Evolutionary conservation across 805 yeast species (phyloP), one percentile per base, ranked within the genome.

Genomic region (Ogataea pilisensis): DNA sequence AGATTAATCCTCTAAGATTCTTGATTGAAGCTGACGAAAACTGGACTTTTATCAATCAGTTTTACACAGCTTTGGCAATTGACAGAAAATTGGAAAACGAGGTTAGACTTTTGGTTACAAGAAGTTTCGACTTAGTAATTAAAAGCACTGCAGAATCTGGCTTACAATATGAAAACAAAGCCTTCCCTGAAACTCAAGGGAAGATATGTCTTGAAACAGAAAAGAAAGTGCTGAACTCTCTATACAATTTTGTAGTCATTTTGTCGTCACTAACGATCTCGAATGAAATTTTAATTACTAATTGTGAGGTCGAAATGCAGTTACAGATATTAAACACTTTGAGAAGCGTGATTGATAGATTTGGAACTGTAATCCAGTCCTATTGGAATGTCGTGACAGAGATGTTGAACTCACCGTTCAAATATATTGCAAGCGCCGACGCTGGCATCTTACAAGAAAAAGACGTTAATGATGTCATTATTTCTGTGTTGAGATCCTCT

Each of bases 301-400:
- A 77, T 47, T 74, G 80, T 25, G 88, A 83, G 49, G 73, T 80
- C 2, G 90, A 84, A 39, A 76, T 88, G 45, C 78, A 82, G 44
- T 70, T 84, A 14, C 73, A 73, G 22, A 62, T 76, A 0, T 65
- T 90, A 31, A 73, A 77, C 22, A 82, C 87, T 0, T 59, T 91
- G 38, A 83, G 80, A 54, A 78, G 72, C 24, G 68, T 90, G n/a
- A 69, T 91, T 25, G 95, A 89, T 53, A 80, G 83, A 50, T 84
- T 78, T 55, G 97, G 95, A 1, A 71, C 73, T 27, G 63, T 69
- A 6, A 68, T 82, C 37, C 66, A 68, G 33, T 63, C 65, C 34
- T 59, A 71, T n/a, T 91, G 98, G 98, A 73, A 75, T 28, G 61
- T 70, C 3, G 83, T 89, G 2, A 79, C 91, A 46, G 64, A 70